Evolutionary conservation across 768 basidiomycete genomes (phyloP).

Genomic region (Peribolospora kevripleyi): DNA sequence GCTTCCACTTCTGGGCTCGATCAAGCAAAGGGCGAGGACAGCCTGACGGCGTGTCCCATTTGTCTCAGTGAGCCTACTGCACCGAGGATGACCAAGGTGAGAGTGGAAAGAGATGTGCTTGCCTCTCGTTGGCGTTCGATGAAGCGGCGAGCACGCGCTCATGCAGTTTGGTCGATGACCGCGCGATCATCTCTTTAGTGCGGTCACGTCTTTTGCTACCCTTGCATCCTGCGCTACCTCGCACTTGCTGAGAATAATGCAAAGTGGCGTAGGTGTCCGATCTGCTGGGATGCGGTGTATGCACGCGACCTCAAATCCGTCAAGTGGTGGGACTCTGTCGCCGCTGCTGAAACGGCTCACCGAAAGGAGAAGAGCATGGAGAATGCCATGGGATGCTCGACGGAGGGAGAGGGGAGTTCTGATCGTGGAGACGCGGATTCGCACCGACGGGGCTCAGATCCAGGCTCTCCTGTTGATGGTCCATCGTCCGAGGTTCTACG

Average conservation of each 20-base stretch:
- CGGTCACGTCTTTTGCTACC: constrained; percentile 88
- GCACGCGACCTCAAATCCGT: constrained; percentile 77
- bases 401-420: too few relatives aligned
- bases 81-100: constrained; percentile 28
- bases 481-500: constrained; percentile 24
- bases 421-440: too few relatives aligned
- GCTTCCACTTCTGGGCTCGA: constrained; percentile 22
- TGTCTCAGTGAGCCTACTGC: constrained; percentile 76
- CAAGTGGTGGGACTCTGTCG: constrained; percentile 45
- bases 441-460: too few relatives aligned
- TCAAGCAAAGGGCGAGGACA: constrained; percentile 27
- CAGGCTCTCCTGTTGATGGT: too few relatives aligned
- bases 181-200: constrained; percentile 30
- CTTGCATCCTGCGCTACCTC: constrained; percentile 32
- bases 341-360: constrained; percentile 8
- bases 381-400: not conserved
- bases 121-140: not conserved
- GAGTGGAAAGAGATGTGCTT: constrained; percentile 2
- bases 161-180: too few relatives aligned
- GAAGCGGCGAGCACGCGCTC: too few relatives aligned
- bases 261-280: constrained; percentile 82
- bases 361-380: not conserved
- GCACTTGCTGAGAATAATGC: constrained; percentile 10
- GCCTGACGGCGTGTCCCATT: constrained; percentile 65
- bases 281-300: constrained; percentile 82